Percentiles rank a stretch among this genome's conserved stretches.
Conservation (phyloP, 805 yeast species). For the Myxozyma vanderwaltii region DNA sequence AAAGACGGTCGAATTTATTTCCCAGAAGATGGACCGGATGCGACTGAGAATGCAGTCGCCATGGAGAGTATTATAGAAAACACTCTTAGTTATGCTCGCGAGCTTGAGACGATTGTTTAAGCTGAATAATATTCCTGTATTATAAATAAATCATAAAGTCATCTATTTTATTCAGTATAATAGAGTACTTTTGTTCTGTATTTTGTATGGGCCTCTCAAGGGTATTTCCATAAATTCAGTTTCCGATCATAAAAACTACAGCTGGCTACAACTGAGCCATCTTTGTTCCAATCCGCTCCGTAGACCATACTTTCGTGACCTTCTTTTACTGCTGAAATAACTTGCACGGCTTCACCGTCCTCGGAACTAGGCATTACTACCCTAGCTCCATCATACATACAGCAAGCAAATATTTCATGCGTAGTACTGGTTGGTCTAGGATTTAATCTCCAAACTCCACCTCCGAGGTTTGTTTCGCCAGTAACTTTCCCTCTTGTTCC, state of each 20-base stretch:
- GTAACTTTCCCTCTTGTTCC: conserved; percentile 46
- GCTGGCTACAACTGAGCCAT: conserved; percentile 59
- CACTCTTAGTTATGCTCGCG: conserved; percentile 83
- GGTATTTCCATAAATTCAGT: conserved; percentile 67
- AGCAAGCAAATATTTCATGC: conserved; percentile 60
- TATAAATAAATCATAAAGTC: conserved; percentile 6
- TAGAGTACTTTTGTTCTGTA: too few relatives aligned
- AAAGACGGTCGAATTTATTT: conserved; percentile 48
- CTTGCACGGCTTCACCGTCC: conserved; percentile 18
- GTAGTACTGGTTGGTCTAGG: conserved; percentile 52
- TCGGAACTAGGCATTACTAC: conserved; percentile 49
- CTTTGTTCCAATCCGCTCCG: conserved; percentile 84
- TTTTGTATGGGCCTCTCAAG: background rate
- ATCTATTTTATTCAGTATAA: too few relatives aligned
- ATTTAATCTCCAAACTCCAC: conserved; percentile 92
- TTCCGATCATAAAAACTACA: conserved; percentile 91
- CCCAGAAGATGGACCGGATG: conserved; percentile 39
- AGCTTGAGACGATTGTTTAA: conserved; percentile 86
- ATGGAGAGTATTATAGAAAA: conserved; percentile 59
- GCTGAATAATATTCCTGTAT: background rate
- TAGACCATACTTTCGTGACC: conserved; percentile 92
- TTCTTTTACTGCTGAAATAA: conserved; percentile 35
- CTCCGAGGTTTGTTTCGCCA: conserved; percentile 61
- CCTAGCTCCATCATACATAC: conserved; percentile 95
- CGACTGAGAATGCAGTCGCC: conserved; percentile 45